These are phyloP conservation scores for Balamuthia mandrillaris DNA, from an alignment of 208 protist species.

Conservation along the genomic window DNA sequence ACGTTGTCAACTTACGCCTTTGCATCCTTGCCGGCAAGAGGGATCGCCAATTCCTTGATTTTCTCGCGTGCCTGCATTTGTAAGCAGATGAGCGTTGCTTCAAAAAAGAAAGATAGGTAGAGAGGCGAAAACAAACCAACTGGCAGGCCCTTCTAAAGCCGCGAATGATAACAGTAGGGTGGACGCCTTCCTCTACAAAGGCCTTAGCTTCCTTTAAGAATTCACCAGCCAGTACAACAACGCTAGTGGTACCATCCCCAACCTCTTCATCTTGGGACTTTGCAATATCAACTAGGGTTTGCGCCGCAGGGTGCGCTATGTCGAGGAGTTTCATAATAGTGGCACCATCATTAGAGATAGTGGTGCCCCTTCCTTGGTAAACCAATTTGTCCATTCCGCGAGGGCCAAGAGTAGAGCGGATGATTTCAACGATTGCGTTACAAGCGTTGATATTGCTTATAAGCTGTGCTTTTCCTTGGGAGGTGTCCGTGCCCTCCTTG, in stretches of 20 bases:
- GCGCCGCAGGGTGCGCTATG: conserved; percentile 99
- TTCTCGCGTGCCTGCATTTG: conserved; percentile 63
- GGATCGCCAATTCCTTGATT: conserved; percentile 88
- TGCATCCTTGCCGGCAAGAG: conserved; percentile 61
- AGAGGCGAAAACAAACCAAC: too few species aligned
- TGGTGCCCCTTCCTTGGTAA: conserved; percentile 67
- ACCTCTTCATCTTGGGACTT: conserved; percentile 86
- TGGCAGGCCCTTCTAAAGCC: conserved; percentile 80
- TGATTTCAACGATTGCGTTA: conserved; percentile 80
- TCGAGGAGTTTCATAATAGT: conserved; percentile 99
- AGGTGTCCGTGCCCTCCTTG: conserved; percentile 98
- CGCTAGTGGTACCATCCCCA: conserved; percentile 99
- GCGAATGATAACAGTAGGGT: conserved; percentile 86
- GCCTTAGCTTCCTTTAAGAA: conserved; percentile 95
- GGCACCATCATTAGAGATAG: conserved; percentile 99
- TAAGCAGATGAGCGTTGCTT: too few species aligned
- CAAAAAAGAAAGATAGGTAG: too few species aligned
- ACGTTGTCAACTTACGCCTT: conserved; percentile 34
- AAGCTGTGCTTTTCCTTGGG: conserved; percentile 98
- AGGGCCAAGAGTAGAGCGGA: conserved; percentile 90
- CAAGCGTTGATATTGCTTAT: conserved; percentile 99
- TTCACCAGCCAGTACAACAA: conserved; percentile 97
- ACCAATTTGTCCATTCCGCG: conserved; percentile 99
- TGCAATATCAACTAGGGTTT: conserved; percentile 98
- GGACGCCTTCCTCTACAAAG: conserved; percentile 98